Conservation (phyloP, 768 basidiomycete genomes). For the Termitomyces sp. region DNA sequence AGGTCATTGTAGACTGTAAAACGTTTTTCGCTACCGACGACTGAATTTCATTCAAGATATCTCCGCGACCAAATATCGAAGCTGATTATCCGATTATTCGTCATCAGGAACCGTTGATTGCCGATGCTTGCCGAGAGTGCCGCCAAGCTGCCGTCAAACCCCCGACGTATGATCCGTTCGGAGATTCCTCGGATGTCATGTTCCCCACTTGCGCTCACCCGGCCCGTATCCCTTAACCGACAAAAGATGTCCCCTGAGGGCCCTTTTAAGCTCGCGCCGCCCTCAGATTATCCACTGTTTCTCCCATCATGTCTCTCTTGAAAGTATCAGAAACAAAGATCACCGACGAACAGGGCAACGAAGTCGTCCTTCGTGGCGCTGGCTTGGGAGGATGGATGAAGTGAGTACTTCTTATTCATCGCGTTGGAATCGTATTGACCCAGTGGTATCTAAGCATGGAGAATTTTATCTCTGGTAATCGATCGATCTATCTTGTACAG, state of each 20-base stretch:
- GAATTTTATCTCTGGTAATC: conserved; percentile 67
- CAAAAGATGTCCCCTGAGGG: conserved; percentile 3
- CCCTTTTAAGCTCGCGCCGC: conserved; percentile 8
- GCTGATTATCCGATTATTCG: background rate
- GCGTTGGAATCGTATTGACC: conserved; percentile 5
- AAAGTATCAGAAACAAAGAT: conserved; percentile 58
- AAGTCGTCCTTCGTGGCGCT: conserved; percentile 65
- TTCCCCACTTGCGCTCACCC: background rate
- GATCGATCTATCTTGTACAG: background rate
- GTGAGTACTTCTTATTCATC: conserved; percentile 38
- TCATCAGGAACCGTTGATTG: background rate
- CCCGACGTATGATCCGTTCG: background rate
- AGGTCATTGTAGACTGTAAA: conserved; percentile 4
- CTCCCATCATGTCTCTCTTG: conserved; percentile 45
- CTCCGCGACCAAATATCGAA: background rate
- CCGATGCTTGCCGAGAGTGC: background rate
- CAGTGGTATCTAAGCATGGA: conserved; percentile 49
- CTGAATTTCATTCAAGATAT: too few species aligned
- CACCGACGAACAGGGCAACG: conserved; percentile 52
- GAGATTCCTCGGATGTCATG: conserved; percentile 18
- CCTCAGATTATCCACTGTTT: background rate
- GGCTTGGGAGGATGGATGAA: conserved; percentile 88
- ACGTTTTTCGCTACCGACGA: background rate
- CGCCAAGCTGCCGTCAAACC: background rate
- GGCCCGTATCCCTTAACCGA: conserved; percentile 4